Conservation (phyloP, 2,329 filamentous ascomycete species). For the Scolecobasidium constrictum region DNA sequence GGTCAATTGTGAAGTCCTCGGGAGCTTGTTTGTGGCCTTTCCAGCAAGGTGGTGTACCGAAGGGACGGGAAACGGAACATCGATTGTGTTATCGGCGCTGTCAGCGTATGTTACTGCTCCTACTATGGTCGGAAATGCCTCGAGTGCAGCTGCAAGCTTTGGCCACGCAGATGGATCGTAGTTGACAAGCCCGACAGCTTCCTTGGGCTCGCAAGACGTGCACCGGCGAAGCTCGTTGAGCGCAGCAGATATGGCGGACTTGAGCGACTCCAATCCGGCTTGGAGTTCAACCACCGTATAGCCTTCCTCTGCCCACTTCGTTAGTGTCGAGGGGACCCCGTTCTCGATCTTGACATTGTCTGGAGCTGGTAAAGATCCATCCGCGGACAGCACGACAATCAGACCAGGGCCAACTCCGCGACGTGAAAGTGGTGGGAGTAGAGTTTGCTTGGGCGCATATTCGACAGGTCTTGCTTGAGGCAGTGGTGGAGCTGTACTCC, state of each 20-base stretch:
- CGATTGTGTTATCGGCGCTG: background rate
- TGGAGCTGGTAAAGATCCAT: background rate
- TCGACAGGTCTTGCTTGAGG: slow-evolving; percentile 1
- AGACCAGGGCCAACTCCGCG: background rate
- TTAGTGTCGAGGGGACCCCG: background rate
- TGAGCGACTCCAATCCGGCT: background rate
- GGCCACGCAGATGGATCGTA: background rate
- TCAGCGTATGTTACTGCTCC: background rate
- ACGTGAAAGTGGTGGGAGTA: slow-evolving; percentile 1
- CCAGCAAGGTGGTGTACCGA: slow-evolving; percentile 21
- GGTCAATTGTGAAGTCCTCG: slow-evolving; percentile 12
- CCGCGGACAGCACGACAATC: background rate
- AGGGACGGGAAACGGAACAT: slow-evolving; percentile 12
- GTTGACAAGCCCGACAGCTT: background rate
- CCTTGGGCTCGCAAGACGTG: background rate
- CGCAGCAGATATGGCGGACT: too few relatives aligned
- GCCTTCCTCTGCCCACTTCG: slow-evolving; percentile 3
- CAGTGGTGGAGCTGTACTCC: background rate
- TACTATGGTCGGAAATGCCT: background rate
- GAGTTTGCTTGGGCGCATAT: background rate
- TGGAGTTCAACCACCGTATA: background rate
- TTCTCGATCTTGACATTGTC: slow-evolving; percentile 1
- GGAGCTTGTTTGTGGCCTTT: slow-evolving; percentile 11
- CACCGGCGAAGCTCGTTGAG: background rate
- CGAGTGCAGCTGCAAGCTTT: background rate